Percentiles rank a stretch among this genome's conserved stretches.
Evolutionary conservation across 192 early-diverging fungal species (phyloP).

Genomic region (Phycomyces blakesleeanus): DNA sequence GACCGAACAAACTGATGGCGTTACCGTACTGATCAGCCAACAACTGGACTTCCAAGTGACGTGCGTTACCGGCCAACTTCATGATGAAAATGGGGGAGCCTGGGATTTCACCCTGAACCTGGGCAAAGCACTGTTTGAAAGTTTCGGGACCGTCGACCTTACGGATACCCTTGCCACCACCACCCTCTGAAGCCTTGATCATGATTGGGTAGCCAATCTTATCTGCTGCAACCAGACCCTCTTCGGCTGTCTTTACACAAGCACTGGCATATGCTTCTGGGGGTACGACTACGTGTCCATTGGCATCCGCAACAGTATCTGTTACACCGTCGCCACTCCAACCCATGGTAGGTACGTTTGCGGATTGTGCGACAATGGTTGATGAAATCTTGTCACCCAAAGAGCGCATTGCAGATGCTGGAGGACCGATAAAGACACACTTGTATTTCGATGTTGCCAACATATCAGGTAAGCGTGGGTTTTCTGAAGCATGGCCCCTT

Average conservation of each 20-base stretch:
- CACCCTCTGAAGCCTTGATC: constrained; percentile 99
- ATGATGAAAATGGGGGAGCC: constrained; percentile 98
- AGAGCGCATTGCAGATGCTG: constrained; percentile 95
- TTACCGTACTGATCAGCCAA: constrained; percentile 96
- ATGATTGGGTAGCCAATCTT: constrained; percentile 96
- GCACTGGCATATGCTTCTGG: constrained; percentile 77
- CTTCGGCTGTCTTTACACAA: constrained; percentile 80
- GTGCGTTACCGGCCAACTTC: constrained; percentile 91
- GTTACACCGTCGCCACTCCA: constrained; percentile 91
- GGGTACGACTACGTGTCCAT: constrained; percentile 78
- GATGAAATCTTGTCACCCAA: constrained; percentile 99
- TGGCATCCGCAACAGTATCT: constrained; percentile 60
- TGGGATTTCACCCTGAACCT: constrained; percentile 92
- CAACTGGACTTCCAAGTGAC: constrained; percentile 96
- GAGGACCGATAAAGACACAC: constrained; percentile 95
- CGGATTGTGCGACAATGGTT: constrained; percentile 97
- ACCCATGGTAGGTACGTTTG: constrained; percentile 92
- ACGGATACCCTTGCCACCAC: constrained; percentile 98
- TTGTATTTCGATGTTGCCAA: constrained; percentile 75
- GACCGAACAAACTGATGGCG: constrained; percentile 96
- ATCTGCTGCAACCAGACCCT: constrained; percentile 80
- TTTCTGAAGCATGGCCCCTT: constrained; percentile 97
- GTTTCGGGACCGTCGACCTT: constrained; percentile 74
- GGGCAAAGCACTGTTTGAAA: constrained; percentile 78
- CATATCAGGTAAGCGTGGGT: constrained; percentile 91